Base-by-base conservation (phyloP, 768 basidiomycete species). In the Boletus fagicola region DNA sequence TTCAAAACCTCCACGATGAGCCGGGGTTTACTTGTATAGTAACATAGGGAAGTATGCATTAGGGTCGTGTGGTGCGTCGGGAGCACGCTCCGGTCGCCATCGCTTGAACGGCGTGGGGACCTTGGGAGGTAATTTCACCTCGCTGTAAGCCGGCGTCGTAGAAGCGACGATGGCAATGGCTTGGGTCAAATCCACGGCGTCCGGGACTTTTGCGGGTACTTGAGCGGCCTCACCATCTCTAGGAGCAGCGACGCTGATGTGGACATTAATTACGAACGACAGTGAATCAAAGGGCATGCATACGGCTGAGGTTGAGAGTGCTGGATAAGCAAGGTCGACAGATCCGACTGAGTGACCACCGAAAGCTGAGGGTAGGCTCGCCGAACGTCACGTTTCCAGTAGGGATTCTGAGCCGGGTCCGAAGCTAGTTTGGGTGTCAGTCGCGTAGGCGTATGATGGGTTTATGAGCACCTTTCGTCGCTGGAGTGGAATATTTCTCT, bases 321-420 rank as follows among this genome's bases (percentile, higher is more conserved):
- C 54, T 94, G 84, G 58, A 96, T 83, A 45, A 98, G 80, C 59
- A 98, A 75, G 26, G 82, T 76, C 0, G 94, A 87, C 26, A 97
- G 77, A 65, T 94, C 87, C 6, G 82, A 69, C 75, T 98, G 94
- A 5, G 92, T 91, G 57, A 98, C 80, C 20, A 92, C 85, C 3
- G 93, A 94, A 30, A 94, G 85, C 63, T 88, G 91, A n/a, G 94
- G 93, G 73, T 94, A 97, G 36, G 85, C 85, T 51, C 94, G 86
- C 56, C 94, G 86, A 65, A 95, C 90, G 75, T 97, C 94, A 59
- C 94, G 90, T 74, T 96, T 96, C 87, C 89, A 95, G 80, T 98
- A 98, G 54, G 90, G 90, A 72, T 92, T 93, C 77, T 92, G 82
- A 33, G 92, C 92, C 39, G 83, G 83, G 74, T 94, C 92, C 43